A percentile compares a stretch with the other conserved stretches of the same genome.
These are phyloP conservation scores for Entoloma clypeatum DNA, from an alignment of 1,284 basidiomycete genomes.

Conservation along the genomic window DNA sequence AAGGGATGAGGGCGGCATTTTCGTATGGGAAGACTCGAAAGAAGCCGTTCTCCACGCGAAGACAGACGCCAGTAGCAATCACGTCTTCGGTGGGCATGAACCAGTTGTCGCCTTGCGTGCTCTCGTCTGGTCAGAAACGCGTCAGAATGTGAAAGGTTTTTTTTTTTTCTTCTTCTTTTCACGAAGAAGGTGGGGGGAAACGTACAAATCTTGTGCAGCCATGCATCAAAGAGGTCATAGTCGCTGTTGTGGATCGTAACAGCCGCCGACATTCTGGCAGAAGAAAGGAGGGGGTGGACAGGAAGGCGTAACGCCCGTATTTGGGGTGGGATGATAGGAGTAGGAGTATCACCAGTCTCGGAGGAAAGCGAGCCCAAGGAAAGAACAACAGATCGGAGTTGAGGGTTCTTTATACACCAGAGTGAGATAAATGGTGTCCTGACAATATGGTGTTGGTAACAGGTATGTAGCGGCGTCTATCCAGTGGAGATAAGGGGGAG, in stretches of 20 bases:
- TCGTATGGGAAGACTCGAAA: conserved; percentile 76
- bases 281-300: conserved; percentile 7
- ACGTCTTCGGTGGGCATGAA: conserved; percentile 42
- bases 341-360: conserved; percentile 3
- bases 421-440: background rate
- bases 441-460: background rate
- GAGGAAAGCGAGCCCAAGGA: conserved; percentile 6
- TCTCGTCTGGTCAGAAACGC: conserved; percentile 32
- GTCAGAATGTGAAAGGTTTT: background rate
- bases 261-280: conserved; percentile 24
- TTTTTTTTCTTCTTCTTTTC: too few species aligned
- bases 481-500: background rate
- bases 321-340: conserved; percentile 2
- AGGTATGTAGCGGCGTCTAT: background rate
- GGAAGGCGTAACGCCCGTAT: conserved; percentile 4
- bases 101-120: conserved; percentile 43
- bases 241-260: conserved; percentile 38
- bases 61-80: conserved; percentile 56
- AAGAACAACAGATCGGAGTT: conserved; percentile 5
- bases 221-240: conserved; percentile 42
- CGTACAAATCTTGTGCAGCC: conserved; percentile 47
- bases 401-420: conserved; percentile 16
- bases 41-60: conserved; percentile 57
- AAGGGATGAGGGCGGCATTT: conserved; percentile 60
- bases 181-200: too few species aligned